Evolutionary conservation across 108 stramenopile species (phyloP).

Genomic region (Aurantiochytrium sp.): DNA sequence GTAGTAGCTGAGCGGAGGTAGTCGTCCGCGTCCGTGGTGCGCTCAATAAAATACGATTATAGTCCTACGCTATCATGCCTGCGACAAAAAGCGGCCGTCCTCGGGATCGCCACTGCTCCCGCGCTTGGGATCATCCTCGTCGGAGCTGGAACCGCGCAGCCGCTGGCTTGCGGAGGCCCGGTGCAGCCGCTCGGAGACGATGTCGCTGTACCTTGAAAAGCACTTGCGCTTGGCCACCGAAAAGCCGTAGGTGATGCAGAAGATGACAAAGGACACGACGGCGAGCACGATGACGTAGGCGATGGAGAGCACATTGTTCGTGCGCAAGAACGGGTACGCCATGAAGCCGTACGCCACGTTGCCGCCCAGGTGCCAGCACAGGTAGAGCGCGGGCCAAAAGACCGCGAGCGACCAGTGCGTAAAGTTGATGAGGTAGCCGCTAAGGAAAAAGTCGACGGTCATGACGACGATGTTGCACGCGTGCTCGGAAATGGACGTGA

Average conservation of each 20-base stretch:
- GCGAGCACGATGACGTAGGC: neutral
- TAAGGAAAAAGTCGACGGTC: neutral
- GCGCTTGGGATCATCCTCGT: neutral
- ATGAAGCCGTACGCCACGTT: neutral
- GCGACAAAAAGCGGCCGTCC: neutral
- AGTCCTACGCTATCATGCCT: neutral
- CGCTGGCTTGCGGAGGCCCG: neutral
- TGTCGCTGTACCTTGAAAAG: neutral
- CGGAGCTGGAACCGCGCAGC: neutral
- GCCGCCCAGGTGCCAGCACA: neutral
- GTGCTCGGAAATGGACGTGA: neutral
- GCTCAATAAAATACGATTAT: too few relatives aligned
- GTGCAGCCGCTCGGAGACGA: too few relatives aligned
- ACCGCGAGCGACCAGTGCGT: neutral
- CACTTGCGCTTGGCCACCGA: neutral
- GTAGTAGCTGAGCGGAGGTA: neutral
- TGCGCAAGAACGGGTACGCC: constrained; percentile 14
- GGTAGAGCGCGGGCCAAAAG: neutral
- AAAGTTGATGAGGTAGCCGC: neutral
- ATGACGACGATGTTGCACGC: neutral
- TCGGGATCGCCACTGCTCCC: neutral
- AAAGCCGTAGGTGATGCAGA: neutral
- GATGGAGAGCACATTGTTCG: neutral
- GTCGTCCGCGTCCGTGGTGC: too few relatives aligned
- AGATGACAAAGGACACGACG: neutral